phyloP scores from a whole-genome alignment of 2,329 filamentous ascomycete species.

The Daldinia eschscholtzii region DNA sequence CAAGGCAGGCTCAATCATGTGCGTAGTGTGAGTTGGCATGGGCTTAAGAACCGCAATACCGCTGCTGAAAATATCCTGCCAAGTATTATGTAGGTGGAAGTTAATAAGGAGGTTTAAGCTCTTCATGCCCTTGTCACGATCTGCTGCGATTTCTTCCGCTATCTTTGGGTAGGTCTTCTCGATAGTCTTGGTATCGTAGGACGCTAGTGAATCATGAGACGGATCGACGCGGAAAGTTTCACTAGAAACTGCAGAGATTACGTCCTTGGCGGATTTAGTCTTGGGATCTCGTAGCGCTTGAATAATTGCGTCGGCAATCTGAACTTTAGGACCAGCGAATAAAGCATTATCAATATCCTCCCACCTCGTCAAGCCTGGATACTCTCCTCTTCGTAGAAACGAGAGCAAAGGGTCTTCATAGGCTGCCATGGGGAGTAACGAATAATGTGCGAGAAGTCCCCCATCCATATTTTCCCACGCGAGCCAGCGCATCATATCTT shows the following conservation, averaged over 20 bases:
- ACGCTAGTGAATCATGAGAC: constrained; percentile 76
- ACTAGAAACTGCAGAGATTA: constrained; percentile 72
- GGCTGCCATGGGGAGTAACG: constrained; percentile 85
- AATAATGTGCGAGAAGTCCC: constrained; percentile 82
- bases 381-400: constrained; percentile 81
- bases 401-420: constrained; percentile 78
- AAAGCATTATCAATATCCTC: constrained; percentile 78
- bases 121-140: constrained; percentile 70
- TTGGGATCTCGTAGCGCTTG: constrained; percentile 68
- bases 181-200: constrained; percentile 77
- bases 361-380: constrained; percentile 79
- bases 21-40: constrained; percentile 78
- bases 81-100: constrained; percentile 85
- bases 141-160: constrained; percentile 69
- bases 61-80: constrained; percentile 81
- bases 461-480: constrained; percentile 93
- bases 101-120: constrained; percentile 82
- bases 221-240: constrained; percentile 75
- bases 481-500: constrained; percentile 85
- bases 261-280: constrained; percentile 68
- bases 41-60: constrained; percentile 89
- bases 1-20: constrained; percentile 76
- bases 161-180: constrained; percentile 75
- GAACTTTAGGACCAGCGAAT: constrained; percentile 75
- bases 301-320: constrained; percentile 73